Evolutionary conservation across 139 green algal species (phyloP), one percentile per base, ranked within the genome.

Genomic region (Limnomonas spitsbergensis): DNA sequence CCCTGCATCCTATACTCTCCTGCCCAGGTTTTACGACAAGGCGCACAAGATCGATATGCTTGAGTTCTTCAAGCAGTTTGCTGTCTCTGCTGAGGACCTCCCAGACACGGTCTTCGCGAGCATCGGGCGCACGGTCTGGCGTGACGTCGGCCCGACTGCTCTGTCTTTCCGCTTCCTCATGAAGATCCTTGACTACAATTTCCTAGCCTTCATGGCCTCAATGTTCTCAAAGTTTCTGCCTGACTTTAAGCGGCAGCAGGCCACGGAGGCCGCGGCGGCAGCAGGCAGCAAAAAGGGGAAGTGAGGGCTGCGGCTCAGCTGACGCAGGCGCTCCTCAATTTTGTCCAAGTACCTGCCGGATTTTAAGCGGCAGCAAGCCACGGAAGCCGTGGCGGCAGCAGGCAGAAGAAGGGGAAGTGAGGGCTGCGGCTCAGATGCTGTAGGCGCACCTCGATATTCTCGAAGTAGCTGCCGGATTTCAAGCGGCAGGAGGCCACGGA

Each of bases 41-140:
- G 87, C 90, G 1, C 89, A 97, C 84, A 94, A 95, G 80, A 73
- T 97, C 26, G 90, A 92, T 79, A 86, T 88, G 29, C 80, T 98
- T 72, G 92, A 97, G 34, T 96, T 97, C 68, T 98, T 98, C 90
- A 94, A 95, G 85, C 89, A 90, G 38, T 92, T 96, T 75, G 92
- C 94, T 0, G 91, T 96, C 20, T 70, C 80, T 32, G 87, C 95
- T 6, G 93, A 97, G 14, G 85, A 88, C 0, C 84, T 98, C n/a
- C 95, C 95, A 36, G 89, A 97, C 83, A 91, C 90, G 4, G 89
- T 95, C 29, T 92, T 94, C 69, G 82, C 82, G 3, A 88, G 75
- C 75, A 80, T 96, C 24, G 92, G 95, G 0, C 84, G 94, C 40
- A 90, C 92, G 29, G 88, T 97, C 20, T 97, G 91, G 89, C 87